Evolutionary conservation across 169 alveolate species (phyloP), one percentile per base, ranked within the genome.

Genomic region (Sarcocystis neurona): DNA sequence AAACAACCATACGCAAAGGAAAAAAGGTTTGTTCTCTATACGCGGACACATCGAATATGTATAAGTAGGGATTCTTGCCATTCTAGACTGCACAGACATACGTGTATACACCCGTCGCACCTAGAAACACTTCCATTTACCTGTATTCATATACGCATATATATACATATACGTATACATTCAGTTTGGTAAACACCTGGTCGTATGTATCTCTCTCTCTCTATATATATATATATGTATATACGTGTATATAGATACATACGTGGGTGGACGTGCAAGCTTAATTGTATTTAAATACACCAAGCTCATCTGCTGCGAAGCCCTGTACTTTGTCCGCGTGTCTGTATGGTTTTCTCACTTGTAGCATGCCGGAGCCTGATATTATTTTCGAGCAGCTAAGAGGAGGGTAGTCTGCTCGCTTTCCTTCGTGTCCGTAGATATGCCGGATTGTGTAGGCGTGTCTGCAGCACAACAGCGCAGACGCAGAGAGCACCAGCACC

Each of bases 391-490:
- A 93, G 92, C 99, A 97, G 75, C 97, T 93, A 68, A 94, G 94
- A 3, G 99, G 99, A 77, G 98, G 95, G 91, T 96, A 96, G 94
- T 94, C 96, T 50, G 95, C 93, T 85, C 98, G 94, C 84, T 97
- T 95, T 30, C 99, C 99, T 92, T 96, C 99, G 89, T 96, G 95
- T 5, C 99, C 99, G 94, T 97, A 97, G 82, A 97, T 95, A 92
- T 97, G 98, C 4, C 98, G 93, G 63, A 97, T 95, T 92, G 93
- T 97, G 94, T 97, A 97, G 77, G 96, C 96, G 90, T 96, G 97
- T 89, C 95, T 92, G 93, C 90, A 15, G 32, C 4, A 1, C 1
- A 41, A 37, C 44, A 63, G 8, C 0, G 4, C 44, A 2, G 32
- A 0, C 43, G 8, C 44, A 10, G 70, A 58, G 39, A 50, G 60